Evolutionary conservation across 2,329 filamentous ascomycete species (phyloP), one percentile per base, ranked within the genome.

Genomic region (Colletotrichum cereale): DNA sequence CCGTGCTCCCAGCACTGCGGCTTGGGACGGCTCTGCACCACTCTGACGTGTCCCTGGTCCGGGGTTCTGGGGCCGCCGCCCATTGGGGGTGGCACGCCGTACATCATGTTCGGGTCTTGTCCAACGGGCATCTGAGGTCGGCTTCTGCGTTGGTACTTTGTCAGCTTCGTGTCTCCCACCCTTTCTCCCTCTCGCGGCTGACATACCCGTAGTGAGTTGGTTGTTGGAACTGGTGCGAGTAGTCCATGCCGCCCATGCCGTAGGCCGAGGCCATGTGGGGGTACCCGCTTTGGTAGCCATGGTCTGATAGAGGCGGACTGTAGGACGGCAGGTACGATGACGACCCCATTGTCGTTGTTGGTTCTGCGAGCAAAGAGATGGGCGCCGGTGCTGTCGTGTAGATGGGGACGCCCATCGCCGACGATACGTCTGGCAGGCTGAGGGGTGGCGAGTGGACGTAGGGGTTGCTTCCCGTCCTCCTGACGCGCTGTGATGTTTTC

Each of bases 1-100:
- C 95, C 96, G 78, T 98, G 96, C 73, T 98, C 96, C 93, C 94
- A 98, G 82, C 96, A 98, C 80, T 97, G 94, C 56, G 95, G 95
- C 83, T 97, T 97, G n/a, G 94, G 94, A 74, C 93, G 89, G 76
- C 90, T 91, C 80, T 93, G 92, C 24, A 95, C 87, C 21, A 95
- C 89, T 71, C 93, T 87, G 48, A 93, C 90, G 74, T 90, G 84
- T 53, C 84, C 80, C 73, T 83, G 80, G 74, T 75, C 75, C 77
- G 63, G 75, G 52, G 34, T 36, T 66, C 79, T 68, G 57, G 75
- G 73, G 71, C 78, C 78, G 50, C 80, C 80, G 29, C 81, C 75
- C 61, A 85, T 77, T 60, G 77, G 79, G 72, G 67, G 80, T 65
- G 74, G 82, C 18, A 85, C 79, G 31, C 83, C 81, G 74, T 87